Base-by-base conservation (phyloP, 768 basidiomycete species). In the Lyophyllum semitale region DNA sequence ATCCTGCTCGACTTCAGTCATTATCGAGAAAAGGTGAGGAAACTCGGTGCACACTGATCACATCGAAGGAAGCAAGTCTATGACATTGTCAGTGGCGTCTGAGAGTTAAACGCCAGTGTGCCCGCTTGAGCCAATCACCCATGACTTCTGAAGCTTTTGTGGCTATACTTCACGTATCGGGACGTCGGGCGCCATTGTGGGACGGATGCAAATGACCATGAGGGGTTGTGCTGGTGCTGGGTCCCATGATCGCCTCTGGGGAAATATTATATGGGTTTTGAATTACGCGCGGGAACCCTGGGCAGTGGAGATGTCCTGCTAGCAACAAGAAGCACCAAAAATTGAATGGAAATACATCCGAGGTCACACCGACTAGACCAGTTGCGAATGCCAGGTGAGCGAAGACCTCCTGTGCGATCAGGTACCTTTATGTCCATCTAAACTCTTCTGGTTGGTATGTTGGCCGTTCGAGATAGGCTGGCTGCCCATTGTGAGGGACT, bases 281-380 rank as follows among this genome's bases (percentile, higher is more conserved):
- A 32, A 18, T 15, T 25, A 51, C 18, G 20, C 26, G 18, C 12
- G 5, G 8, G 35, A 38, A 32, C 18, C 47, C 11, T 35, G 33
- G 20, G 11, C 30, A 53, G 22, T 22, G 26, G 22, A 40, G 33
- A 47, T 12, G 29, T 15, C 30, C 35, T 27, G 29, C 26, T 43
- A 26, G 51, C 15, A 23, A 44, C 20, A 17, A 45, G 17, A 50
- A 48, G 52, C 27, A 18, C 46, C 43, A 13, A 18, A 22, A 27
- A 8, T 38, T 38, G 7, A n/a, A 18, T 38, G 37, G 18, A n/a
- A 38, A 18, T 46, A 40, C 17, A 51, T 49, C 60, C 60, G 60
- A 61, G 29, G 54, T 57, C 55, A 51, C 47, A 40, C 55, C 59
- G 55, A 27, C 29, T 27, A 35, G 26, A 49, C n/a, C 17, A 18